Conservation (phyloP, 1,284 basidiomycete species). For the Trametes sp. region DNA sequence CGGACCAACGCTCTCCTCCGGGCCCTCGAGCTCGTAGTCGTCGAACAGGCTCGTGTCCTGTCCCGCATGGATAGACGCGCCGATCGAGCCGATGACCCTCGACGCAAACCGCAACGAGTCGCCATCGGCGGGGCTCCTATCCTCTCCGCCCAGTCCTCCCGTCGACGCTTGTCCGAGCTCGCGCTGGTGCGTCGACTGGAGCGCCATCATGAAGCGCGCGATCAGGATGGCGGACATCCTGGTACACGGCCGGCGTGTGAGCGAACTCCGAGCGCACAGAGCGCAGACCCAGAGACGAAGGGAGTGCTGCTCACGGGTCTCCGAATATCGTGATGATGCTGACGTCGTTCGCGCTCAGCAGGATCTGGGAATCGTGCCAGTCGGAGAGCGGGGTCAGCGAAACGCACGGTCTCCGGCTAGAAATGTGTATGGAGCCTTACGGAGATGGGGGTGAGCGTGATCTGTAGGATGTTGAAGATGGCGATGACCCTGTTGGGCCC, state of each 20-base stretch:
- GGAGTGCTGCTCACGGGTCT: conserved; percentile 10
- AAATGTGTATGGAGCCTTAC: not conserved
- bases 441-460: not conserved
- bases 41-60: not conserved
- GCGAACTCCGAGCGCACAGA: not conserved
- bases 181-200: not conserved
- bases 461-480: not conserved
- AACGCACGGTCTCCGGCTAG: not conserved
- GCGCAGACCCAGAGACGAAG: not conserved
- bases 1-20: no score
- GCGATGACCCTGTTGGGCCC: not conserved
- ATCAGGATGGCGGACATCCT: conserved; percentile 2
- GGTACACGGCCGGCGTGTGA: not conserved
- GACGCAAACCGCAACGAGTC: not conserved
- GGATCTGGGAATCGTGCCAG: not conserved
- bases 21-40: not conserved
- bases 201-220: conserved; percentile 6
- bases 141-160: not conserved
- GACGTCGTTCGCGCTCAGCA: not conserved
- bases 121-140: not conserved
- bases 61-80: not conserved
- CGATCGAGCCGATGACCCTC: not conserved
- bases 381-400: not conserved
- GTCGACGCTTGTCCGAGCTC: not conserved
- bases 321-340: conserved; percentile 12